Conservation (phyloP, 2,329 filamentous ascomycete species). For the Pseudocercospora eumusae region DNA sequence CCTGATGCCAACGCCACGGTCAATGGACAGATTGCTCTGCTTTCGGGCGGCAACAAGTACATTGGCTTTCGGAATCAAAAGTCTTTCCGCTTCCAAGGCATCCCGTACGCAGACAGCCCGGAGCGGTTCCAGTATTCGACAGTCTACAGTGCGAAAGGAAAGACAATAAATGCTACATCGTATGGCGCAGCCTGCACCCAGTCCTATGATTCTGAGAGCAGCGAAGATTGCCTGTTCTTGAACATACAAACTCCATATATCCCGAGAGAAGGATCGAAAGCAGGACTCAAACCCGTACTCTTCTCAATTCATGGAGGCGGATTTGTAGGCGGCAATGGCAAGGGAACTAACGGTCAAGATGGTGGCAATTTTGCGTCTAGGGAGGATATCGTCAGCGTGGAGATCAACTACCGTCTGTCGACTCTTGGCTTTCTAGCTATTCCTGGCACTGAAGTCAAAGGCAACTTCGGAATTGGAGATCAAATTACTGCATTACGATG, state of each 20-base stretch:
- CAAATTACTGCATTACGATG: constrained; percentile 54
- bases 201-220: constrained; percentile 29
- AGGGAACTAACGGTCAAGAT: constrained; percentile 45
- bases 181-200: constrained; percentile 52
- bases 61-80: constrained; percentile 57
- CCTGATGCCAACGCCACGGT: constrained; percentile 40
- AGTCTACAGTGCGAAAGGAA: constrained; percentile 48
- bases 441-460: constrained; percentile 56
- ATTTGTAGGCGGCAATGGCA: constrained; percentile 53
- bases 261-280: constrained; percentile 44
- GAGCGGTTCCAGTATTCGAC: constrained; percentile 52
- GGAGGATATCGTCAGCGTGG: constrained; percentile 61
- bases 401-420: constrained; percentile 61
- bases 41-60: constrained; percentile 49
- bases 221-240: constrained; percentile 53
- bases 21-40: constrained; percentile 45
- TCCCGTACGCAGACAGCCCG: constrained; percentile 49
- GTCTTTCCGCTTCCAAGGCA: constrained; percentile 52
- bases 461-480: constrained; percentile 57
- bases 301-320: constrained; percentile 60
- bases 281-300: constrained; percentile 49
- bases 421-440: constrained; percentile 62
- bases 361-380: constrained; percentile 58
- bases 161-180: constrained; percentile 49
- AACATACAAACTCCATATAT: constrained; percentile 53